Evolutionary conservation across 2,329 filamentous ascomycete genomes (phyloP), one percentile per base, ranked within the genome.

Genomic region (Fusarium kyushuense): DNA sequence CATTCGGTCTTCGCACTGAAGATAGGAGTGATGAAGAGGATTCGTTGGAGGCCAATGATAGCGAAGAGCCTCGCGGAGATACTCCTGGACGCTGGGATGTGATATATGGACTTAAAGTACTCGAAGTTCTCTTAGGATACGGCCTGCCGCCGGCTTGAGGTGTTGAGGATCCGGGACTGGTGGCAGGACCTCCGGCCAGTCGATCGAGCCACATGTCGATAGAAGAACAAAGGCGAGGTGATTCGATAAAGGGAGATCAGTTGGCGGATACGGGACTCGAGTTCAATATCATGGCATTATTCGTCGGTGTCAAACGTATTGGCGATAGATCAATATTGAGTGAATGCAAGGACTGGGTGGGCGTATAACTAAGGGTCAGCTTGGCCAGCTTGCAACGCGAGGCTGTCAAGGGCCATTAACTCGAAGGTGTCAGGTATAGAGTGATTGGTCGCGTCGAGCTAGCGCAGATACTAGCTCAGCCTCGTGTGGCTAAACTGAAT

Each of bases 151-250:
- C 84, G 63, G 89, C 82, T 75, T 88, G 84, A 63, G 89, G 87
- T 60, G 88, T 88, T 67, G 87, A 85, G 58, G 87, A 84, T 69
- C 80, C 82, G 64, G 79, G 88, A 82, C 77, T 87, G 67, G 69
- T 89, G 58, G 89, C 86, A 79, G 91, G 90, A 73, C 86, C 72
- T 64, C 76, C 89, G 69, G 91, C 90, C 70, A 97, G 89, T 78
- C 94, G 91, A 82, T 97, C 94, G 76, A 96, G 89, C 94, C 94
- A 97, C 93, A 97, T 97, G 74, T 74, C 80, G 74, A 63, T 58
- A 57, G 63, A 64, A 42, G 65, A 48, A 55, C 41, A 57, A 54
- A 47, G 59, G 52, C 29, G 40, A 54, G 29, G 48, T 36, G 41
- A 62, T 48, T 32, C 36, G 41, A 27, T 19, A 47, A 38, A 36